These are phyloP conservation scores for Hypholoma sublateritium DNA, from an alignment of 768 basidiomycete species.

Conservation along the genomic window DNA sequence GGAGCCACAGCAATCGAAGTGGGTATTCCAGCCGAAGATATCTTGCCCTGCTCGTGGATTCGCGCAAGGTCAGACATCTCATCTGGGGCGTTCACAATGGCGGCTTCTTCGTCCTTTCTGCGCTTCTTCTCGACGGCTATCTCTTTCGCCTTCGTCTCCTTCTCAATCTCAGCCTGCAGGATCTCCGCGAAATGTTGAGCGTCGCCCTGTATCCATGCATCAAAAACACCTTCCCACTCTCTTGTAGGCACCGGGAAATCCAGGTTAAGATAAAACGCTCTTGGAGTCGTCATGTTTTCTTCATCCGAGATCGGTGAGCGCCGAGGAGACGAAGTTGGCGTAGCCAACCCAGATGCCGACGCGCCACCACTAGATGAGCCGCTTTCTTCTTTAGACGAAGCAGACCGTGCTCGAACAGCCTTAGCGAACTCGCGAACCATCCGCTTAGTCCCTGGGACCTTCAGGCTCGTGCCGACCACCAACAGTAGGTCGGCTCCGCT, in stretches of 20 bases:
- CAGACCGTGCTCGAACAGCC: conserved; percentile 58
- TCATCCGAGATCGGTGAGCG: conserved; percentile 45
- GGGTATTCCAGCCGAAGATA: too few relatives aligned
- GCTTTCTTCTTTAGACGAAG: conserved; percentile 30
- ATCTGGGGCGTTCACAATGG: conserved; percentile 13
- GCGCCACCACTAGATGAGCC: conserved; percentile 18
- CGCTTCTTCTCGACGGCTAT: conserved; percentile 54
- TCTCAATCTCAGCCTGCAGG: conserved; percentile 57
- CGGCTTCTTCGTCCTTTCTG: conserved; percentile 51
- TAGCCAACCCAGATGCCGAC: conserved; percentile 24
- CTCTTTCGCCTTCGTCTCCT: conserved; percentile 54
- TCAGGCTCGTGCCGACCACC: conserved; percentile 88
- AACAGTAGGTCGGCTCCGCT: conserved; percentile 80
- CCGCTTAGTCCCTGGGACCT: conserved; percentile 88
- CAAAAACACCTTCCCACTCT: conserved; percentile 91
- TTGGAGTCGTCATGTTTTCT: conserved; percentile 34
- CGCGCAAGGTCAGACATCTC: conserved; percentile 19
- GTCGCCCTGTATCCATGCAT: conserved; percentile 88
- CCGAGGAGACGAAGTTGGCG: conserved; percentile 51
- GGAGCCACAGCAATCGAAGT: neutral
- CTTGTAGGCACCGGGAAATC: conserved; percentile 84
- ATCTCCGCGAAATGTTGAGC: conserved; percentile 74
- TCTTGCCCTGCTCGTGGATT: neutral
- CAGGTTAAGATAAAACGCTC: conserved; percentile 79
- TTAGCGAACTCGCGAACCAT: conserved; percentile 89